Conservation (phyloP, 805 yeast genomes). For the Lachancea nothofagi region DNA sequence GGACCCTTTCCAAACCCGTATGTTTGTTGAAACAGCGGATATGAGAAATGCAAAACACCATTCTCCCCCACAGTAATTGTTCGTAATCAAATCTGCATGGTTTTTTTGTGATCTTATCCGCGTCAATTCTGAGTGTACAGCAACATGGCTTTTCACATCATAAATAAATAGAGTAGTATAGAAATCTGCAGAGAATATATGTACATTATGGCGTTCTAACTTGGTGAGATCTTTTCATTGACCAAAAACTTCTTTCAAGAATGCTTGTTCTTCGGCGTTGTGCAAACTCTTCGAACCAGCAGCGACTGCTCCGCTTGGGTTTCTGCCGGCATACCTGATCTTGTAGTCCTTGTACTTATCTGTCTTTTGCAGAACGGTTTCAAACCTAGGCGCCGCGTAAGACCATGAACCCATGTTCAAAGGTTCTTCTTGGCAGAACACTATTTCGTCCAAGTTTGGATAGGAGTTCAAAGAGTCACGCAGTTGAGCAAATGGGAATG, state of each 20-base stretch:
- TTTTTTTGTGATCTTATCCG: too few species aligned
- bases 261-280: constrained; percentile 78
- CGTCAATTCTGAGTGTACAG: too few species aligned
- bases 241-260: constrained; percentile 70
- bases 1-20: too few species aligned
- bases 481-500: constrained; percentile 96
- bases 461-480: constrained; percentile 76
- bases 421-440: constrained; percentile 99
- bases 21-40: too few species aligned
- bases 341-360: constrained; percentile 51
- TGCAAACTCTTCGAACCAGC: constrained; percentile 93
- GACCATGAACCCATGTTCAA: constrained; percentile 92
- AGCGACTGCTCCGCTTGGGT: constrained; percentile 97
- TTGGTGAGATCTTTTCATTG: not conserved
- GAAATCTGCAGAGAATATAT: not conserved
- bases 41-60: too few species aligned
- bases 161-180: constrained; percentile 1
- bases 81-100: too few species aligned
- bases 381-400: constrained; percentile 75
- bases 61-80: too few species aligned
- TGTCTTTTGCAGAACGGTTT: constrained; percentile 71
- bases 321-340: constrained; percentile 92
- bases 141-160: too few species aligned
- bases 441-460: constrained; percentile 80
- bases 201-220: not conserved